Conservation (phyloP, 352 stramenopile genomes). For the Globisporangium splendens region DNA sequence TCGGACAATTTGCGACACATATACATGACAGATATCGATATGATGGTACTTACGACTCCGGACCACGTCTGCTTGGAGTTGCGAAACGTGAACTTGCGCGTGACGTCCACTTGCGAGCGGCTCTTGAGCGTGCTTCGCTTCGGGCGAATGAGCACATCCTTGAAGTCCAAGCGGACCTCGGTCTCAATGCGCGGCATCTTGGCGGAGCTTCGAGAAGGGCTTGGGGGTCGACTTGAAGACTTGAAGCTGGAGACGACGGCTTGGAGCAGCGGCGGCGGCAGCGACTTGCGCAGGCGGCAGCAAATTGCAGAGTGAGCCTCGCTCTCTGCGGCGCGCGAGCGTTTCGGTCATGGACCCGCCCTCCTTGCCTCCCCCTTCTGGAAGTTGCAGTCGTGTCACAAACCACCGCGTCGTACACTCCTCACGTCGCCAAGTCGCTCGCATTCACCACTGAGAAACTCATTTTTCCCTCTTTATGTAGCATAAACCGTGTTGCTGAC, state of each 20-base stretch:
- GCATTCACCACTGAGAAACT: background rate
- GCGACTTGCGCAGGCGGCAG: constrained; percentile 27
- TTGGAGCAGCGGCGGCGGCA: constrained; percentile 10
- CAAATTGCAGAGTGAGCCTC: constrained; percentile 28
- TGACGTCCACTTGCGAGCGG: constrained; percentile 77
- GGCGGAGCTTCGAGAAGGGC: background rate
- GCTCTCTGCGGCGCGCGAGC: background rate
- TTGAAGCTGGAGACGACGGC: background rate
- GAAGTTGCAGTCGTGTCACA: no score
- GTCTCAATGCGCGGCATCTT: constrained; percentile 88
- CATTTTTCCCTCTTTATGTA: background rate
- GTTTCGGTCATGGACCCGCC: background rate
- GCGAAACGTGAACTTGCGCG: constrained; percentile 65
- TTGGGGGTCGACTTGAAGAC: background rate
- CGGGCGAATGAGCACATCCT: constrained; percentile 92
- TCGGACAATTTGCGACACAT: background rate
- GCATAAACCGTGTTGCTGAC: background rate
- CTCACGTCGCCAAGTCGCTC: background rate
- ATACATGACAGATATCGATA: background rate
- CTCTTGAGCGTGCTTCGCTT: constrained; percentile 91
- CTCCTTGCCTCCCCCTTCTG: no score
- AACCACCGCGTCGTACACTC: background rate
- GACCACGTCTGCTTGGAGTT: constrained; percentile 78
- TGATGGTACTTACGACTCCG: constrained; percentile 46
- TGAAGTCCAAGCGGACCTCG: constrained; percentile 91